These are phyloP conservation scores for Penstemon newberryi DNA, from an alignment of 257 asterid species.

Conservation along the genomic window DNA sequence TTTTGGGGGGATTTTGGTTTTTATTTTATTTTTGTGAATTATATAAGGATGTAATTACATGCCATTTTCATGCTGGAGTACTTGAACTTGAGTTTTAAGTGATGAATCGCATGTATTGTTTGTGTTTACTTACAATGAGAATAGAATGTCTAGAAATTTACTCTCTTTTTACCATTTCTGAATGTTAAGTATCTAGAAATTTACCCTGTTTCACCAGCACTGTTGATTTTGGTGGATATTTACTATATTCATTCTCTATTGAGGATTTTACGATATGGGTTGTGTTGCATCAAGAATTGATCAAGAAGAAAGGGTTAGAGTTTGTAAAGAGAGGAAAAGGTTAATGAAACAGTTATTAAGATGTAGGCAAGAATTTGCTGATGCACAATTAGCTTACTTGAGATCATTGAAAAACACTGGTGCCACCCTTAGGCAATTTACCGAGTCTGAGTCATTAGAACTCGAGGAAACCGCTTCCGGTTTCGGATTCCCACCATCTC, in stretches of 20 bases:
- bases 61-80: constrained; percentile 19
- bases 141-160: constrained; percentile 6
- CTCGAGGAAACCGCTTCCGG: constrained; percentile 52
- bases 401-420: constrained; percentile 78
- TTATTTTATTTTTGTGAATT: constrained; percentile 20
- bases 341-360: constrained; percentile 62
- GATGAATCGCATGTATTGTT: neutral
- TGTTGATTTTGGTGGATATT: neutral
- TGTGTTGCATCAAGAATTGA: constrained; percentile 75
- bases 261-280: constrained; percentile 52
- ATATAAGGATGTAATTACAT: constrained; percentile 4
- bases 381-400: constrained; percentile 68
- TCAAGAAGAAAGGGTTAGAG: constrained; percentile 68
- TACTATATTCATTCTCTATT: neutral
- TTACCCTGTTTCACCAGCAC: neutral
- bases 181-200: neutral
- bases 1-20: constrained; percentile 20
- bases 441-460: constrained; percentile 78
- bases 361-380: constrained; percentile 64
- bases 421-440: constrained; percentile 78
- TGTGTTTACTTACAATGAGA: neutral
- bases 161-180: neutral
- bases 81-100: constrained; percentile 3
- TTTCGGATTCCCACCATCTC: constrained; percentile 61
- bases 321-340: constrained; percentile 72